Base-by-base conservation (phyloP, 1,139 yeast genomes). In the Suzukiozyma palmioleophila region DNA sequence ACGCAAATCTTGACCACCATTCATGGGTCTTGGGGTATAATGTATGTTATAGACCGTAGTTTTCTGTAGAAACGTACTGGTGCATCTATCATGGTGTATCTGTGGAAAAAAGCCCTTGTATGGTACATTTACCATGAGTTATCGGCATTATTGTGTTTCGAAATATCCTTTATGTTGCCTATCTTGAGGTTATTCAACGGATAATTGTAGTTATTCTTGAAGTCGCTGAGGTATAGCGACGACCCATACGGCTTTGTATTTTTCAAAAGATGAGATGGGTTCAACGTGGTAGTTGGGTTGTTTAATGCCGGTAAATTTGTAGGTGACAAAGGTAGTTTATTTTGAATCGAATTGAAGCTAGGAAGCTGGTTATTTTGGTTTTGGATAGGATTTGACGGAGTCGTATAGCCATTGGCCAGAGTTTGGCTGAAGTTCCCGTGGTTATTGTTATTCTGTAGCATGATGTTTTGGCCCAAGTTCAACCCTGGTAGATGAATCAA, bases 271-370 rank as follows among this genome's bases (percentile, higher is more conserved):
- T 53, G 54, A 0, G 60, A 53, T 3, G 66, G 66, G 37, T 59
- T 61, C 30, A 60, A 46, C 1, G 64, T 57, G 11, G 56, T 44
- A 14, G 41, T 38, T 4, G 48, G 21, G 30, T 43, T 48, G 28
- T 38, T 43, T 16, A 51, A 38, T 8, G 53, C 51, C 3, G 52
- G 56, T 18, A 51, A 44, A 27, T 27, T 36, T 8, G 41, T 50
- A 2, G 62, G 60, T 1, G 62, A 55, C 10, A 52, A 36, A 0
- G 69, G 66, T 8, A 64, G 47, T 35, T 54, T 64, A 48, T 61
- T 62, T 41, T 65, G 72, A 29, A 66, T 63, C 7, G 65, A 49
- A 42, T 65, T 65, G 47, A 66, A 63, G 2, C 71, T 61, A 2
- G 73, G 73, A 14, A 66, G 48, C 44, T 62, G 69, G 36, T 60